These are phyloP conservation scores for Colletotrichum sp. DNA, from an alignment of 2,329 filamentous ascomycete species.

Conservation along the genomic window DNA sequence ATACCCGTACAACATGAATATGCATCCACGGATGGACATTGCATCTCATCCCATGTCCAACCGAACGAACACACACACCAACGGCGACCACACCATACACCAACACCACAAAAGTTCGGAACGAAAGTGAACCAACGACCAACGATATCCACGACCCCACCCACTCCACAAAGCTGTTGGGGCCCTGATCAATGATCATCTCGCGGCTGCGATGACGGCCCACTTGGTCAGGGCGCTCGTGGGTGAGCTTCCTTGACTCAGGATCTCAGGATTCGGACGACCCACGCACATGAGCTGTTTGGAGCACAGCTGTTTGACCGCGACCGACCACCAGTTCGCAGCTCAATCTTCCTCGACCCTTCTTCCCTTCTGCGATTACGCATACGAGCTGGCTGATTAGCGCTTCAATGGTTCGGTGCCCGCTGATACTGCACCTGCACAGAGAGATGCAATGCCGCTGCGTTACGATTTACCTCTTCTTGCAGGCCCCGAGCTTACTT, in stretches of 20 bases:
- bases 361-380: not conserved
- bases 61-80: not conserved
- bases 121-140: not conserved
- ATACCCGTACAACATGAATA: not conserved
- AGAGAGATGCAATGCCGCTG: not conserved
- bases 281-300: not conserved
- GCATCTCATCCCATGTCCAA: not conserved
- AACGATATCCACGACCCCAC: not conserved
- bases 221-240: not conserved
- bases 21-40: not conserved
- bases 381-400: not conserved
- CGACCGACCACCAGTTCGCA: not conserved
- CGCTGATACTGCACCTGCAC: not conserved
- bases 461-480: not conserved
- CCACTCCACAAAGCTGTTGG: not conserved
- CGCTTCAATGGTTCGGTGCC: not conserved
- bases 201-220: not conserved
- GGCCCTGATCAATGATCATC: conserved; percentile 9
- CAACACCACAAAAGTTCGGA: not conserved
- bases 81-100: not conserved
- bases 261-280: not conserved
- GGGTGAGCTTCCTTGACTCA: not conserved
- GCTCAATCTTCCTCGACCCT: not conserved
- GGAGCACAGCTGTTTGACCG: not conserved
- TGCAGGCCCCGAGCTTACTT: not conserved